Evolutionary conservation across 805 yeast species (phyloP).

Genomic region (Candida ulmi): DNA sequence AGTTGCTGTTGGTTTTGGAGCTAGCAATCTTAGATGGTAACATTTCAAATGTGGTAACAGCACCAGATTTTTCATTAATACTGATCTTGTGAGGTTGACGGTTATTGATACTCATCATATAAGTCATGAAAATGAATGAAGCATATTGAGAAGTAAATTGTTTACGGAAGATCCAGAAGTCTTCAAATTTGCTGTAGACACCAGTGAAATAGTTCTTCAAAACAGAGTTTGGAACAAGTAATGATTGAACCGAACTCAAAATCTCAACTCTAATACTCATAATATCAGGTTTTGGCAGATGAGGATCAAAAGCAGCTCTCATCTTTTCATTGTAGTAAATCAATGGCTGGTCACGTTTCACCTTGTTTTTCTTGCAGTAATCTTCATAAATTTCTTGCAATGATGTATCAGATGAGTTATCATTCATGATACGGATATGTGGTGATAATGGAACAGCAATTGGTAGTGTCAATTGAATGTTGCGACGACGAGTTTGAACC

Average conservation of each 20-base stretch:
- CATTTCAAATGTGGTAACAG: constrained; percentile 93
- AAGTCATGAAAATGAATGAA: constrained; percentile 84
- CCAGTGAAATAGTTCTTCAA: constrained; percentile 71
- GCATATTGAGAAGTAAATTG: constrained; percentile 95
- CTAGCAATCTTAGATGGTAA: constrained; percentile 76
- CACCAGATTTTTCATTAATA: constrained; percentile 76
- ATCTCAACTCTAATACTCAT: constrained; percentile 88
- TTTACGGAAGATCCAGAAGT: constrained; percentile 95
- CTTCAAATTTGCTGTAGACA: constrained; percentile 74
- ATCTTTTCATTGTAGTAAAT: constrained; percentile 80
- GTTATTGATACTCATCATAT: constrained; percentile 88
- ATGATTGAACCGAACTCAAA: constrained; percentile 80
- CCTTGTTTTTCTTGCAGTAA: constrained; percentile 66
- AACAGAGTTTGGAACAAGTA: constrained; percentile 80
- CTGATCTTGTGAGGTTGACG: constrained; percentile 93
- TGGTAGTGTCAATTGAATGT: constrained; percentile 81
- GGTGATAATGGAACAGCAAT: constrained; percentile 92
- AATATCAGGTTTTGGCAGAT: constrained; percentile 88
- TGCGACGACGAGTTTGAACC: constrained; percentile 84
- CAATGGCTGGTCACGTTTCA: constrained; percentile 84
- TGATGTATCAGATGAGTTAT: constrained; percentile 62
- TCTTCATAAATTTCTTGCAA: constrained; percentile 85
- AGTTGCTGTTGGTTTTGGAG: constrained; percentile 31
- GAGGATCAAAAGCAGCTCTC: constrained; percentile 89
- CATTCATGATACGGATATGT: constrained; percentile 88